Evolutionary conservation across 2,329 filamentous ascomycete species (phyloP), one percentile per base, ranked within the genome.

Genomic region (Stemphylium beticola): DNA sequence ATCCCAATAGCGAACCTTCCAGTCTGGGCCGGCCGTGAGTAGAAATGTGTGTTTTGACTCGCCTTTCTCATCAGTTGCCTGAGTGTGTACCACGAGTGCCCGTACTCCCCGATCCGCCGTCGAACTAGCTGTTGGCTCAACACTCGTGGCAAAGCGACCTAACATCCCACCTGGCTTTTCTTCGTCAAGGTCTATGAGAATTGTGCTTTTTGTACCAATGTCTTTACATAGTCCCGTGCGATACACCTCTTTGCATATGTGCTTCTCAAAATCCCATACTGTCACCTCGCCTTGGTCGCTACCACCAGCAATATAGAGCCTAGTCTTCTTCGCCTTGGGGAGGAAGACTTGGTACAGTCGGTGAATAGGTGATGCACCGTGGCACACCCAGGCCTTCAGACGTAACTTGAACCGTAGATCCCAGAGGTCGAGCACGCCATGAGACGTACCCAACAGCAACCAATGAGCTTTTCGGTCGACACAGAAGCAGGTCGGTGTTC

Each of bases 1-100:
- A 70, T 99, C 93, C 95, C 95, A 99, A 77, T 96, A 98, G 9
- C 95, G 87, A 15, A 99, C 84, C 75, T 91, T 95, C 77, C 90
- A 91, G 75, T 98, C 95, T 10, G 90, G 90, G 0, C 93, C 93
- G 15, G 89, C 93, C 0, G 92, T 95, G 33, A 99, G 79, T 41
- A 97, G 85, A 72, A 95, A 97, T 0, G 91, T 88, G 66, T 92
- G 87, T 53, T 89, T 88, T 4, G 89, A 67, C 17, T 93, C 90
- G 38, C 85, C 82, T 53, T 87, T 86, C 44, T 90, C 87, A 45
- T 92, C 87, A 20, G 86, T 83, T 4, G 83, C 80, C 66, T 92
- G 89, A 9, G 87, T 84, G 6, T 90, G 91, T 9, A 90, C 85
- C 0, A 87, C 80, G 77, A 96, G 87, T 3, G 90, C 87, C 49